Conservation (phyloP, 805 yeast species). For the Candida montana region DNA sequence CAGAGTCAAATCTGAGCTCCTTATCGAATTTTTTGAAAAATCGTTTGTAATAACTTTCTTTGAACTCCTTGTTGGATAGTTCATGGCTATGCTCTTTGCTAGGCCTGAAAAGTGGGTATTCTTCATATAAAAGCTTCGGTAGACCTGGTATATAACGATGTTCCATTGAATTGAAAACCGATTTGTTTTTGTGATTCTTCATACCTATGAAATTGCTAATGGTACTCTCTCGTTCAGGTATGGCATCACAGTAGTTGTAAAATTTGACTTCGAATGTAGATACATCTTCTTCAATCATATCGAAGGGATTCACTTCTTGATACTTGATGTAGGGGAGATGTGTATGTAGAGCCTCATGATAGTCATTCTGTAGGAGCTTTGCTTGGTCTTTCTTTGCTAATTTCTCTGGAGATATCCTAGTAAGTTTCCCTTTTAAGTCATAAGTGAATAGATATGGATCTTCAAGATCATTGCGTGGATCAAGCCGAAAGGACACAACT, state of each 20-base stretch:
- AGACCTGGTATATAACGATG: slow-evolving; percentile 21
- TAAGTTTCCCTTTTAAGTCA: slow-evolving; percentile 7
- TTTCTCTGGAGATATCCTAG: slow-evolving; percentile 2
- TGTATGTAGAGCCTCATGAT: slow-evolving; percentile 11
- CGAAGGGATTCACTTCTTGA: slow-evolving; percentile 20
- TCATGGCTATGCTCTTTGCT: slow-evolving; percentile 12
- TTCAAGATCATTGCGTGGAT: slow-evolving; percentile 8
- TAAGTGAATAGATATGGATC: slow-evolving; percentile 3
- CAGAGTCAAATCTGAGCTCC: neutral
- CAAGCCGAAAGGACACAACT: slow-evolving; percentile 6
- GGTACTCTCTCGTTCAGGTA: slow-evolving; percentile 20
- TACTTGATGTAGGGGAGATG: slow-evolving; percentile 21
- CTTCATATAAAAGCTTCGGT: slow-evolving; percentile 21
- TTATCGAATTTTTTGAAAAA: slow-evolving; percentile 13
- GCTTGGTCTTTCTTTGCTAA: neutral
- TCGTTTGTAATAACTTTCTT: neutral
- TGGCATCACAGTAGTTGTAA: slow-evolving; percentile 13
- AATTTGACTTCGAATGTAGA: slow-evolving; percentile 5
- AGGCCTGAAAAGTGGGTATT: slow-evolving; percentile 23
- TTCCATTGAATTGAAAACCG: slow-evolving; percentile 12
- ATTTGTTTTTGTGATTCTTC: slow-evolving; percentile 6
- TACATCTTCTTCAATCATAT: slow-evolving; percentile 13
- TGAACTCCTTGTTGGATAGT: slow-evolving; percentile 14
- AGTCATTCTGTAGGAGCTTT: neutral
- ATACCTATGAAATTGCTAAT: slow-evolving; percentile 19